Conservation (phyloP, 2,329 filamentous ascomycete genomes). For the Nothomitra cinnamomea region DNA sequence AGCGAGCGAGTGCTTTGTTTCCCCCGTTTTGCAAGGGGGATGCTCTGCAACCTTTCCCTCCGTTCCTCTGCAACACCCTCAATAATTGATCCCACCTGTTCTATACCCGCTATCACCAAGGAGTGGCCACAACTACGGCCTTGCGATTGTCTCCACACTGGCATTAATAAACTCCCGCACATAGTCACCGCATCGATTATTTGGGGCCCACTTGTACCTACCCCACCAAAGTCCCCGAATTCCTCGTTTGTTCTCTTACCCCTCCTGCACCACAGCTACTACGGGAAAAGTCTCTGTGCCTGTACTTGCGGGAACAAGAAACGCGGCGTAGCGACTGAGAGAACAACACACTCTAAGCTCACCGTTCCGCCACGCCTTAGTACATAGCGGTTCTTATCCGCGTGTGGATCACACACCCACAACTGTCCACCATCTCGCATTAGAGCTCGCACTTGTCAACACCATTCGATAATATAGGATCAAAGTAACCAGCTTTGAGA, state of each 20-base stretch:
- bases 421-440: not conserved
- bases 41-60: no score
- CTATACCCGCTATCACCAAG: no score
- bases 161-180: no score
- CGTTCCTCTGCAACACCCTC: no score
- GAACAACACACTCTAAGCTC: not conserved
- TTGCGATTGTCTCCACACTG: no score
- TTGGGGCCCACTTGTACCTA: not conserved
- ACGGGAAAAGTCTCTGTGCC: not conserved
- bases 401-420: not conserved
- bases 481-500: not conserved
- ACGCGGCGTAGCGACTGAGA: not conserved
- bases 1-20: no score
- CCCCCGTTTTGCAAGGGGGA: no score
- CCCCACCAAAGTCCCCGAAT: not conserved
- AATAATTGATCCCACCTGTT: no score
- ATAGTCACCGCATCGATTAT: no score
- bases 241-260: conserved; percentile 1
- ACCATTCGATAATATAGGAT: not conserved
- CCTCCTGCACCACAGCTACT: not conserved
- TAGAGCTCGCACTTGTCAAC: not conserved
- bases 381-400: not conserved
- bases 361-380: not conserved
- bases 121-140: no score
- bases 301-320: not conserved